phyloP scores from a whole-genome alignment of 164 flowering plant species.

The Piper betle region DNA sequence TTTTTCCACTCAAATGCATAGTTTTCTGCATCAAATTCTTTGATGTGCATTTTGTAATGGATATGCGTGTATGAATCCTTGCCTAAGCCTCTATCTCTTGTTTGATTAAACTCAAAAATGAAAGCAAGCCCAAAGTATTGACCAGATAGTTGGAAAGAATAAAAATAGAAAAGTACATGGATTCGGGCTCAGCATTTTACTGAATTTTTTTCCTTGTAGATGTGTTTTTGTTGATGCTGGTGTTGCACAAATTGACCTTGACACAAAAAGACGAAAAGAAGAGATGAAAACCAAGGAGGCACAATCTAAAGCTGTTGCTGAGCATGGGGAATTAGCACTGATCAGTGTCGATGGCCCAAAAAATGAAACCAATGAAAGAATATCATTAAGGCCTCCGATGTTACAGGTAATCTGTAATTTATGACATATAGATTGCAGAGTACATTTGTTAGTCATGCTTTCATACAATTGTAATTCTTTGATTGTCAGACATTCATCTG shows the following conservation, averaged over 20 bases:
- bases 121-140: too few relatives aligned
- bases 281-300: slow-evolving; percentile 69
- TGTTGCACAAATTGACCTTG: slow-evolving; percentile 75
- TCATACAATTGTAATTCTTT: not conserved
- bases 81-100: too few relatives aligned
- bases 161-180: too few relatives aligned
- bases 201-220: slow-evolving; percentile 19
- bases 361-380: slow-evolving; percentile 51
- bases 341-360: slow-evolving; percentile 77
- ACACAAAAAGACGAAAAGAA: slow-evolving; percentile 78
- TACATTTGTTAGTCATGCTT: not conserved
- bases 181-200: not conserved
- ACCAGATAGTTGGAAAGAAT: too few relatives aligned
- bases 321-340: slow-evolving; percentile 93
- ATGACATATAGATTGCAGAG: not conserved
- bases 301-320: slow-evolving; percentile 72
- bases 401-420: slow-evolving; percentile 44
- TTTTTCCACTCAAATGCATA: not conserved
- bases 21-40: not conserved
- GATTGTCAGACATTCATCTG: too few relatives aligned
- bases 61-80: not conserved
- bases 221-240: slow-evolving; percentile 99
- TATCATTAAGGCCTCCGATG: slow-evolving; percentile 83
- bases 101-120: too few relatives aligned
- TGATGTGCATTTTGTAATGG: not conserved